phyloP scores from a whole-genome alignment of 2,329 filamentous ascomycete species.

The Fusarium domesticum region DNA sequence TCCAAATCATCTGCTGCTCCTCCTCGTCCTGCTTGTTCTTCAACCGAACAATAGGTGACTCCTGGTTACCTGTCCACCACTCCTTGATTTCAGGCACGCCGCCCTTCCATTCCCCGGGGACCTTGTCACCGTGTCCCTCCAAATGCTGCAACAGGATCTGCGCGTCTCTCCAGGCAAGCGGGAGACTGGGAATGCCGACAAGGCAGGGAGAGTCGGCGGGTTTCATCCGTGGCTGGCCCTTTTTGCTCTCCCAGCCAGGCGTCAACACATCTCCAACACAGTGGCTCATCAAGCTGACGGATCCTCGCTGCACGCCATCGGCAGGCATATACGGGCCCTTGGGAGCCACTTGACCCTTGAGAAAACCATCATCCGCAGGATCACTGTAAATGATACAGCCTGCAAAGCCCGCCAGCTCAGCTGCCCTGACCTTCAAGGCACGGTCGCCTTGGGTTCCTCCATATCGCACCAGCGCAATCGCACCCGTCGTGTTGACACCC shows the following conservation, averaged over 20 bases:
- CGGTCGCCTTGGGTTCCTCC: constrained; percentile 70
- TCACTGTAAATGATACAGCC: constrained; percentile 94
- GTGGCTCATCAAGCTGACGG: constrained; percentile 77
- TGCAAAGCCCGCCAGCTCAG: constrained; percentile 78
- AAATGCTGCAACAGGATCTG: constrained; percentile 73
- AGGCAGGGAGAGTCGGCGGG: constrained; percentile 70
- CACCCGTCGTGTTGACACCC: constrained; percentile 70
- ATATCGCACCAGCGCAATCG: constrained; percentile 81
- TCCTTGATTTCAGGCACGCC: constrained; percentile 68
- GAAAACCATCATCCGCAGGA: constrained; percentile 78
- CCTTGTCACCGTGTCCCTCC: constrained; percentile 67
- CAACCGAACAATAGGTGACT: constrained; percentile 74
- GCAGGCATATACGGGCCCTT: constrained; percentile 75
- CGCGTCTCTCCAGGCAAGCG: constrained; percentile 86
- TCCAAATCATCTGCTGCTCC: constrained; percentile 82
- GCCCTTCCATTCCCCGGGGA: constrained; percentile 70
- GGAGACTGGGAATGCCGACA: constrained; percentile 82
- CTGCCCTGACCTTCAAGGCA: constrained; percentile 83
- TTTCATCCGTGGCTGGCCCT: constrained; percentile 62
- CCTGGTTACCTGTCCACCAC: constrained; percentile 80
- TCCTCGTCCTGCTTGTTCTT: constrained; percentile 85
- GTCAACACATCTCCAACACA: constrained; percentile 89
- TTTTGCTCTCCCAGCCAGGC: constrained; percentile 76
- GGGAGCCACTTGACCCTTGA: constrained; percentile 69
- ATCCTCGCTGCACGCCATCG: constrained; percentile 78